Base-by-base conservation (phyloP, 768 basidiomycete genomes). In the Hypholoma sublateritium region DNA sequence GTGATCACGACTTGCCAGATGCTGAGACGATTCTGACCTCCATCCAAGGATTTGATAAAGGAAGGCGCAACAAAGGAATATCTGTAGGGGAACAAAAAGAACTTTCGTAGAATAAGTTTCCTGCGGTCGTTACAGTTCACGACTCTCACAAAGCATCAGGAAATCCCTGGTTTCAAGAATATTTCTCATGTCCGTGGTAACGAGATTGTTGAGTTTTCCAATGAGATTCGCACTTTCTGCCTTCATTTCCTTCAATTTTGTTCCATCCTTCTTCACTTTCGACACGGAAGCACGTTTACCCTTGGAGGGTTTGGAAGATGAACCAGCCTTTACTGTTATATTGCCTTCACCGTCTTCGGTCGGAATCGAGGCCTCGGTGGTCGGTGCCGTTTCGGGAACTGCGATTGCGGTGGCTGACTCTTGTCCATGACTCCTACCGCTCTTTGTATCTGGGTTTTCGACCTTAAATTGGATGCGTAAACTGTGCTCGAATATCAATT, bases 161-260 rank as follows among this genome's bases (percentile, higher is more conserved):
- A 79, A 74, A 53, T 78, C 71, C 24, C 72, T 60, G 13, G 70
- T 70, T 19, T 67, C 69, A 16, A 66, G 63, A 46, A 80, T 77
- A 55, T 72, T 73, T 34, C 56, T 59, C 57, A 78, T 45, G 69
- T 93, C 90, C 1, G 85, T 84, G 7, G 88, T 84, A 34, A 89
- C 81, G 5, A 91, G 71, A 53, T 90, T 92, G 67, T 88, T 92
- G 66, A 93, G 85, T 66, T 83, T 88, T 9, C 91, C 90, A 36
- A 85, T 80, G 17, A 89, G 69, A 64, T 87, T 85, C 8, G 71
- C 72, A 11, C 22, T 55, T 24, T 50, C 42, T 21, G 25, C 12
- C 28, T 13, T 46, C 41, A 11, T 47, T 34, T 32, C 59, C 24
- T 14, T 54, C 7, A 62, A 57, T 21, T 58, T 46, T 12, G 22